These are phyloP conservation scores for Glaciozyma martinii DNA, from an alignment of 768 basidiomycete species.

Conservation along the genomic window DNA sequence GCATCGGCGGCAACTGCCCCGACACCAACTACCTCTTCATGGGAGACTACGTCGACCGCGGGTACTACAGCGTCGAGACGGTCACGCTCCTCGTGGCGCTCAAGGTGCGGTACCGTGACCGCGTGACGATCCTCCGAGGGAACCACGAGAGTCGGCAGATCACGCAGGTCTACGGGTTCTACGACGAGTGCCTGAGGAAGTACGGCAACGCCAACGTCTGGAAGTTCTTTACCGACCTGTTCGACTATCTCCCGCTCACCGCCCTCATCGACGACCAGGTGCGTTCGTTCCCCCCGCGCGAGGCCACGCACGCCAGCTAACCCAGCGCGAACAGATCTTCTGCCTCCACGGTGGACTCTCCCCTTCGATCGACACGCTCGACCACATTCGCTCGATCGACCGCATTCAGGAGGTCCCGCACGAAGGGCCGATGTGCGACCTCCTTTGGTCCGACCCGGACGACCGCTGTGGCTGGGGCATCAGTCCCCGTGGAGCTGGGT, in stretches of 20 bases:
- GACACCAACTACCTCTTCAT: constrained; percentile 99
- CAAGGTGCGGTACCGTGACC: constrained; percentile 95
- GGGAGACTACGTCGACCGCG: constrained; percentile 98
- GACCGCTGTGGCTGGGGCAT: constrained; percentile 99
- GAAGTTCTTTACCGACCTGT: constrained; percentile 97
- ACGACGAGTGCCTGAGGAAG: constrained; percentile 98
- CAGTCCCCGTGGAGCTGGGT: constrained; percentile 95
- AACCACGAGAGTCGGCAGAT: constrained; percentile 99
- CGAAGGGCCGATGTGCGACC: constrained; percentile 99
- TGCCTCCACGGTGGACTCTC: constrained; percentile 96
- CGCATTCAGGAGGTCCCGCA: constrained; percentile 99
- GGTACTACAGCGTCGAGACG: constrained; percentile 98
- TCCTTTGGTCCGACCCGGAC: constrained; percentile 98
- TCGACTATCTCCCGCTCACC: constrained; percentile 93
- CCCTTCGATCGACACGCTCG: constrained; percentile 97
- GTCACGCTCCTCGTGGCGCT: constrained; percentile 93
- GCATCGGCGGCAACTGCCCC: constrained; percentile 96
- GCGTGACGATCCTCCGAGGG: constrained; percentile 93
- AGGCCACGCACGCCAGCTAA: background rate
- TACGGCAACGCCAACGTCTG: constrained; percentile 99
- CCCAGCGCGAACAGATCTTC: constrained; percentile 62
- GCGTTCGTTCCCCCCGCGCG: constrained; percentile 42
- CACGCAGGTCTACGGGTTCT: constrained; percentile 99
- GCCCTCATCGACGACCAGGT: constrained; percentile 99
- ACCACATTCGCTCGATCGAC: constrained; percentile 97